phyloP scores from a whole-genome alignment of 495 filamentous ascomycete genomes.

The Tuber magnatum region DNA sequence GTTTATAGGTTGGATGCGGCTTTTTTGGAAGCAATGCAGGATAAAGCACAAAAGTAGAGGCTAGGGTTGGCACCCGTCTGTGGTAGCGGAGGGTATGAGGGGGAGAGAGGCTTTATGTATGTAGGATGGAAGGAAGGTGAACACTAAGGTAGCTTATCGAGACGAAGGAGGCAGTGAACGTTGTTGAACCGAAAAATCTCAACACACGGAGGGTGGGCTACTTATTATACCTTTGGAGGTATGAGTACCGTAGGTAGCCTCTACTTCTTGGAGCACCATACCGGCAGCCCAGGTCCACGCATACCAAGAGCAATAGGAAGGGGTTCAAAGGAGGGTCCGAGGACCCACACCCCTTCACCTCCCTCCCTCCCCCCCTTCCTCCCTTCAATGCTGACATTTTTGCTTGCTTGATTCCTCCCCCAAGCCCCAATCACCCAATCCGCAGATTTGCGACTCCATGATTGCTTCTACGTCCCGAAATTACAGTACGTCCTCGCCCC shows the following conservation, averaged over 20 bases:
- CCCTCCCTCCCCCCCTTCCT: background rate
- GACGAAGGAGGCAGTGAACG: background rate
- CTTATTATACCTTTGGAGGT: background rate
- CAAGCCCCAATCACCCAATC: constrained; percentile 32
- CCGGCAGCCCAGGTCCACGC: background rate
- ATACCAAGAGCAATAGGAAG: constrained; percentile 14
- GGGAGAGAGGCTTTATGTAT: constrained; percentile 8
- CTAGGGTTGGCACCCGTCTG: constrained; percentile 1
- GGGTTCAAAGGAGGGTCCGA: constrained; percentile 32
- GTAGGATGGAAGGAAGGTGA: background rate
- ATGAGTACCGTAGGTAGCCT: background rate
- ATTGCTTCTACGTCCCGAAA: constrained; percentile 31
- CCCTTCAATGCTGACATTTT: constrained; percentile 7
- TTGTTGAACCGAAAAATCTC: background rate
- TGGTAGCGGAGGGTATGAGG: background rate
- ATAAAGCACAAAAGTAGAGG: background rate
- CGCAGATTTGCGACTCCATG: constrained; percentile 28
- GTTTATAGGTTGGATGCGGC: constrained; percentile 4
- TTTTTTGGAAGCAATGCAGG: constrained; percentile 8
- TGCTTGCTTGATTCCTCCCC: background rate
- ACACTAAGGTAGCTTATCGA: constrained; percentile 1
- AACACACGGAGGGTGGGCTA: background rate
- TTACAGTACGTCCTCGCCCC: constrained; percentile 17
- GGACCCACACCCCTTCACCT: constrained; percentile 25
- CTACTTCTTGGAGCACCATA: background rate